These are phyloP conservation scores for Penicillium fuscoglaucum DNA, from an alignment of 2,329 filamentous ascomycete species.

Conservation along the genomic window DNA sequence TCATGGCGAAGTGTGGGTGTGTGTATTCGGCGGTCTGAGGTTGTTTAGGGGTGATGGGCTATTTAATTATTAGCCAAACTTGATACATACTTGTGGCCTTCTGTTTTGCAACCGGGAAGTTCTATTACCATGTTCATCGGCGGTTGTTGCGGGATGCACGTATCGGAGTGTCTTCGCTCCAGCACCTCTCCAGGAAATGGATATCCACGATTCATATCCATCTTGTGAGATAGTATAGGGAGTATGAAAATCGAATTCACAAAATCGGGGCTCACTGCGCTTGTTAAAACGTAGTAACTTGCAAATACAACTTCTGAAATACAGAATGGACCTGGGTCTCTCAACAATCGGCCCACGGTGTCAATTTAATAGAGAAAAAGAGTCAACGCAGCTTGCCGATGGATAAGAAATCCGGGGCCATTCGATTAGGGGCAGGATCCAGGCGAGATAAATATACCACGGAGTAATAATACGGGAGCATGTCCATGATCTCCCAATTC, in stretches of 20 bases:
- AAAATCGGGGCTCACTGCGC: not conserved
- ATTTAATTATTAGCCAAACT: slow-evolving; percentile 1
- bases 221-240: not conserved
- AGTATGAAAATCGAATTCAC: not conserved
- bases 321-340: not conserved
- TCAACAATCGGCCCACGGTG: not conserved
- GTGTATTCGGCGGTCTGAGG: slow-evolving; percentile 25
- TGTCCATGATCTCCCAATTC: slow-evolving; percentile 4
- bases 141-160: slow-evolving; percentile 15
- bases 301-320: not conserved
- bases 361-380: not conserved
- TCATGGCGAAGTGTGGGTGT: slow-evolving; percentile 39
- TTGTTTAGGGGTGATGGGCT: slow-evolving; percentile 24
- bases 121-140: slow-evolving; percentile 20
- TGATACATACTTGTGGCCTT: not conserved
- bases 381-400: slow-evolving; percentile 7
- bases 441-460: slow-evolving; percentile 11
- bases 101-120: not conserved
- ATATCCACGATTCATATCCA: slow-evolving; percentile 21
- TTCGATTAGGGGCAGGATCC: not conserved
- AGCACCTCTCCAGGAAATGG: slow-evolving; percentile 14
- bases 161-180: slow-evolving; percentile 25
- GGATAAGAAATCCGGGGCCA: slow-evolving; percentile 15
- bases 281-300: not conserved
- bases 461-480: not conserved